phyloP scores from a whole-genome alignment of 805 yeast genomes.

The Saturnispora serradocipensis region DNA sequence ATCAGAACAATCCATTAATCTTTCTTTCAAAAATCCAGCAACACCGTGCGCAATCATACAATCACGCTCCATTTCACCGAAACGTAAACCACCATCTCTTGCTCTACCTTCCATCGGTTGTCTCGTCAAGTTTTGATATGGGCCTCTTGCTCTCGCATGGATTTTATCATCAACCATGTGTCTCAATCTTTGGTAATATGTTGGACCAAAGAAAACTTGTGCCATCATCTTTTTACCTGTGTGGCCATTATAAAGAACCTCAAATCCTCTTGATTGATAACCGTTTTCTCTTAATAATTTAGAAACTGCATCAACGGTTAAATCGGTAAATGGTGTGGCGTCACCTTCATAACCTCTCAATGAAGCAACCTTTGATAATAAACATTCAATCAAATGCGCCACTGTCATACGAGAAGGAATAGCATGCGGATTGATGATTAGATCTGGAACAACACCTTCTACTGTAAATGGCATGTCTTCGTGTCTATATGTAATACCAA shows the following conservation, averaged over 20 bases:
- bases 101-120: conserved; percentile 99
- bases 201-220: conserved; percentile 98
- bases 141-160: conserved; percentile 99
- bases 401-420: conserved; percentile 99
- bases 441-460: conserved; percentile 95
- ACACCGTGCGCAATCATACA: conserved; percentile 99
- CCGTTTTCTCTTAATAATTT: conserved; percentile 89
- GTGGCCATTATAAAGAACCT: conserved; percentile 97
- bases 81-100: conserved; percentile 97
- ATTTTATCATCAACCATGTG: conserved; percentile 99
- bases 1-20: conserved; percentile 98
- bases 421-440: conserved; percentile 97
- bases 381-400: conserved; percentile 97
- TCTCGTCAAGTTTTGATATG: conserved; percentile 93
- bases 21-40: conserved; percentile 93
- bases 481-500: conserved; percentile 96
- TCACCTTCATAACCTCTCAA: conserved; percentile 97
- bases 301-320: conserved; percentile 95
- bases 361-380: conserved; percentile 89
- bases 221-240: conserved; percentile 98
- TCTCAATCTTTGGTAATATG: conserved; percentile 95
- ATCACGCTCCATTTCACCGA: conserved; percentile 99
- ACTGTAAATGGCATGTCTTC: conserved; percentile 98
- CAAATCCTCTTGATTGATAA: conserved; percentile 96
- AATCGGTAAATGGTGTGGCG: conserved; percentile 98